Percentiles rank a stretch among this genome's conserved stretches.
Evolutionary conservation across 2,329 filamentous ascomycete genomes (phyloP).

Genomic region (Calonectria pauciramosa): DNA sequence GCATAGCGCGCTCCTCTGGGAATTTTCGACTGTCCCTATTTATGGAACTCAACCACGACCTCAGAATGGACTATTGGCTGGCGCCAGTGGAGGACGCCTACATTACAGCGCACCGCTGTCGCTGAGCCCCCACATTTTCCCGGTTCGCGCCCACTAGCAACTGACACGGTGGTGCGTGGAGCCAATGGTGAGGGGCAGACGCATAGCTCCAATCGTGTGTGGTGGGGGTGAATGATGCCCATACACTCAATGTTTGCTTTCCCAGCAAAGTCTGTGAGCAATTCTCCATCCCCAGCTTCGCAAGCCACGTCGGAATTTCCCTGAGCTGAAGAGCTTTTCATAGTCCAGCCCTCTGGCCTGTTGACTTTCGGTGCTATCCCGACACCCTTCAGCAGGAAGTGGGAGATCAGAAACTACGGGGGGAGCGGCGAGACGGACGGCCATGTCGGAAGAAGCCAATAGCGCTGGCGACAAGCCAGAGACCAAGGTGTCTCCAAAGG

Average conservation of each 20-base stretch:
- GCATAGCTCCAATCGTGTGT: background rate
- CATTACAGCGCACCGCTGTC: background rate
- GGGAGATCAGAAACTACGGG: background rate
- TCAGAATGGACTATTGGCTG: too few species aligned
- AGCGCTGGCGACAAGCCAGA: constrained; percentile 11
- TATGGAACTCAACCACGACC: too few species aligned
- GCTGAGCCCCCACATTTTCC: background rate
- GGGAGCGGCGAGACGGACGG: background rate
- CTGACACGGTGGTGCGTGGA: background rate
- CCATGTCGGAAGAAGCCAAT: background rate
- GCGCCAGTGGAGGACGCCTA: background rate
- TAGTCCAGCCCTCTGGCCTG: background rate
- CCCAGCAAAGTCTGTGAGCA: background rate
- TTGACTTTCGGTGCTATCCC: background rate
- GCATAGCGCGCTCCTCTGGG: too few species aligned
- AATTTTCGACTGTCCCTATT: too few species aligned
- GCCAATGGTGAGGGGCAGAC: background rate
- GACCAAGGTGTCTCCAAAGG: background rate
- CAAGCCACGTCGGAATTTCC: background rate
- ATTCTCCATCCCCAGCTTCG: background rate
- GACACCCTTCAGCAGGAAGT: background rate
- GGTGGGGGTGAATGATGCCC: background rate
- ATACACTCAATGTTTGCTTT: background rate
- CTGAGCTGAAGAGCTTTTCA: background rate
- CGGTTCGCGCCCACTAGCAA: background rate